phyloP scores from a whole-genome alignment of 495 filamentous ascomycete species.

The Trichoderma gamsii region DNA sequence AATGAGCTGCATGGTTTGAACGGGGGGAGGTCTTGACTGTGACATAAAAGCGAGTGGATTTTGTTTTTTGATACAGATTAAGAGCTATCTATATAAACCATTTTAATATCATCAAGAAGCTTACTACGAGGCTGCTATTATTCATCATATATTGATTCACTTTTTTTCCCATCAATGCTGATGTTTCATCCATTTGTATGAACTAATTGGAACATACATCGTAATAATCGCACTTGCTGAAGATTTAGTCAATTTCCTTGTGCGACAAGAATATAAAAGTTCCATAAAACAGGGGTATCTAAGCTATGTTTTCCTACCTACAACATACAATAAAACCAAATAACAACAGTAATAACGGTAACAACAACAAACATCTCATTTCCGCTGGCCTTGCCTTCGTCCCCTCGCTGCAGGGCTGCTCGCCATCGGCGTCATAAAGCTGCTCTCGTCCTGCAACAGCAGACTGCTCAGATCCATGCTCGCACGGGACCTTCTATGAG shows the following conservation, averaged over 20 bases:
- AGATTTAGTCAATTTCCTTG: not conserved
- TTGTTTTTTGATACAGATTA: not conserved
- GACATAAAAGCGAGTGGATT: not conserved
- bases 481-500: constrained; percentile 35
- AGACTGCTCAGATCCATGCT: constrained; percentile 48
- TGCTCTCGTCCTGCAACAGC: constrained; percentile 44
- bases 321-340: not conserved
- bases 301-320: not conserved
- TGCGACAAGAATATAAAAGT: not conserved
- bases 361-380: not conserved
- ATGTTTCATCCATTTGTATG: too few species aligned
- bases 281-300: not conserved
- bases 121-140: not conserved
- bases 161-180: not conserved
- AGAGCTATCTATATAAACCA: not conserved
- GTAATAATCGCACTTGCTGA: too few species aligned
- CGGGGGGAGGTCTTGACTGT: not conserved
- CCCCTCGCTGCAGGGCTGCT: constrained; percentile 39
- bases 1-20: not conserved
- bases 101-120: constrained; percentile 6
- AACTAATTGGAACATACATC: too few species aligned
- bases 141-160: not conserved
- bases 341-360: not conserved
- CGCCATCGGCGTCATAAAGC: constrained; percentile 27
- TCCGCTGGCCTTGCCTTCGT: constrained; percentile 15